Conservation (phyloP, 1,284 basidiomycete species). For the Cystobasidiaceae sp. region DNA sequence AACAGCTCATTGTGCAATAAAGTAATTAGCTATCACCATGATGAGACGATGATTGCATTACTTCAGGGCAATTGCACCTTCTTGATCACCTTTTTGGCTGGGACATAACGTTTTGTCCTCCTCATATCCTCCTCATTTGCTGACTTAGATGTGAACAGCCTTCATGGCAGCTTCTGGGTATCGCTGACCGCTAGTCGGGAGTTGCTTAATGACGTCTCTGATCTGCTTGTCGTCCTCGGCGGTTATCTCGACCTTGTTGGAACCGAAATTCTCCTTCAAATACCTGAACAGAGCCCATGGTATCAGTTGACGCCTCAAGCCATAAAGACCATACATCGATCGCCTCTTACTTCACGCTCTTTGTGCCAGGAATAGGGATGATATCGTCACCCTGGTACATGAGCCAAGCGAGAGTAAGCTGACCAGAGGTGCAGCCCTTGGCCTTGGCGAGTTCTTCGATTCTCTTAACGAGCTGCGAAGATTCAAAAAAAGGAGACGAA, state of each 20-base stretch:
- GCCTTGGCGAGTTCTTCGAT: constrained; percentile 52
- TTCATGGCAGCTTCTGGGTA: constrained; percentile 11
- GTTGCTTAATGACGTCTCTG: constrained; percentile 29
- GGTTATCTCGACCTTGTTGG: constrained; percentile 32
- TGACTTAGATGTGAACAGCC: not conserved
- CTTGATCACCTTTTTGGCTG: not conserved
- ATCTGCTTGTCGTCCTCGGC: constrained; percentile 35
- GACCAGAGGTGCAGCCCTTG: constrained; percentile 54
- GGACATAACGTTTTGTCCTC: not conserved
- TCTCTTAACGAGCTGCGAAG: constrained; percentile 48
- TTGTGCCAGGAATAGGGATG: constrained; percentile 45
- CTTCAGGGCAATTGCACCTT: no score
- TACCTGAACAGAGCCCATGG: not conserved
- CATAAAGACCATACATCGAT: not conserved
- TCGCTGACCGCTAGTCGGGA: not conserved
- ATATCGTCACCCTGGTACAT: constrained; percentile 55
- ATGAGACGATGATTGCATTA: no score
- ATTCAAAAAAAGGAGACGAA: not conserved
- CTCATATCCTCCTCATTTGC: not conserved
- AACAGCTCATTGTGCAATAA: no score
- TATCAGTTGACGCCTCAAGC: not conserved
- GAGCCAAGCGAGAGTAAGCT: constrained; percentile 60
- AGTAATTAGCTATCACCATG: no score
- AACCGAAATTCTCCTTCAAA: constrained; percentile 23
- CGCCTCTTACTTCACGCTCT: constrained; percentile 30